Conservation (phyloP, 352 stramenopile species). For the Globisporangium irregulare region DNA sequence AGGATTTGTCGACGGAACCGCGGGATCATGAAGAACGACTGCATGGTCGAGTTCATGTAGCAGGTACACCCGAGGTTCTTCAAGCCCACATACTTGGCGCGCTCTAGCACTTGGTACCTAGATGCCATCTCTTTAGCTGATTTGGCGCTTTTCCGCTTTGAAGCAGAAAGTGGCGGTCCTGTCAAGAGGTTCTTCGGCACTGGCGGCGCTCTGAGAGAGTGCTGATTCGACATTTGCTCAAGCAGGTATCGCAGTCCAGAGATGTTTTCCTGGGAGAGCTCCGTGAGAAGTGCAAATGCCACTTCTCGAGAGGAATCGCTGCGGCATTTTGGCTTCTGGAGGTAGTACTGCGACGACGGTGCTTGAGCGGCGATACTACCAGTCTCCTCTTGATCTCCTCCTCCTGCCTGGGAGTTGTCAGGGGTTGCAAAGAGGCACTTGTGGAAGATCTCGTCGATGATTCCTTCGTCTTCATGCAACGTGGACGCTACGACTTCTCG, state of each 20-base stretch:
- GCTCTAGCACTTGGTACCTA: constrained; percentile 35
- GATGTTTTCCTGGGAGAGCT: constrained; percentile 64
- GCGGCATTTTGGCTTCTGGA: constrained; percentile 81
- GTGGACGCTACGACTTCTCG: constrained; percentile 44
- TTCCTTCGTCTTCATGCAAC: constrained; percentile 53
- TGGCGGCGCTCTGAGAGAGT: constrained; percentile 59
- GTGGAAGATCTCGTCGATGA: constrained; percentile 70
- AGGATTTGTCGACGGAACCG: constrained; percentile 88
- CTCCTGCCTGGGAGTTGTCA: constrained; percentile 14
- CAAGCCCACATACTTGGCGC: constrained; percentile 87
- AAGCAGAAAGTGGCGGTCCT: constrained; percentile 22
- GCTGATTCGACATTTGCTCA: constrained; percentile 64
- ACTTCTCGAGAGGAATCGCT: constrained; percentile 67
- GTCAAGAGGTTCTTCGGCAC: constrained; percentile 23
- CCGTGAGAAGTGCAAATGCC: constrained; percentile 74
- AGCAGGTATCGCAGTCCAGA: constrained; percentile 65
- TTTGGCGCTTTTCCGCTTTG: constrained; percentile 55
- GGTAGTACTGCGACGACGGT: constrained; percentile 64
- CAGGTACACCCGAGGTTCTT: constrained; percentile 95
- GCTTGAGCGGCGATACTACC: constrained; percentile 17
- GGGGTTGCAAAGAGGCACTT: constrained; percentile 66
- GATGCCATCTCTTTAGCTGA: constrained; percentile 27
- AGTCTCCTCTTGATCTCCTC: constrained; percentile 18
- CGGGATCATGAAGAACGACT: constrained; percentile 95
- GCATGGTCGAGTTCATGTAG: constrained; percentile 95